phyloP scores from a whole-genome alignment of 176 grass and related monocot species.

The Raddia guianensis region DNA sequence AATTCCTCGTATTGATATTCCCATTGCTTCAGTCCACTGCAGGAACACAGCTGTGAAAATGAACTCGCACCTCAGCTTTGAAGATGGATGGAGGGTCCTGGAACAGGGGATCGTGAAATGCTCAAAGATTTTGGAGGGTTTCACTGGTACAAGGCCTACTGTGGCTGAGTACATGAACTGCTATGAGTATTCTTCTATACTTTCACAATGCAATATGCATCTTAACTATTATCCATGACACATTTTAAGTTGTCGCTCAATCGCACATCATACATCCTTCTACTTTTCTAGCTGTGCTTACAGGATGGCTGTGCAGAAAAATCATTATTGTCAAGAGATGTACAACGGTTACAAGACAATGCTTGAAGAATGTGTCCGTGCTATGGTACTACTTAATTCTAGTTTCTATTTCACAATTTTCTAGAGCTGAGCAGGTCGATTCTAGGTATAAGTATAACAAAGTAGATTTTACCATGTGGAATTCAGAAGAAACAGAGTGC shows the following conservation, averaged over 20 bases:
- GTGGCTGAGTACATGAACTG: conserved; percentile 60
- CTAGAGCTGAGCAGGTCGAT: conserved; percentile 2
- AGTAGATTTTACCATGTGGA: neutral
- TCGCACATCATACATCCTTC: conserved; percentile 17
- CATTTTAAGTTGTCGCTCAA: conserved; percentile 15
- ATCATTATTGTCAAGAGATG: conserved; percentile 52
- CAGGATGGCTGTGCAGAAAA: conserved; percentile 54
- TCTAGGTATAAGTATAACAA: conserved; percentile 16
- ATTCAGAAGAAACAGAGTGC: neutral
- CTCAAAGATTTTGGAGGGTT: conserved; percentile 62
- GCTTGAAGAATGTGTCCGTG: conserved; percentile 43
- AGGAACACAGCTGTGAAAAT: conserved; percentile 38
- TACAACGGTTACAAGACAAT: conserved; percentile 47
- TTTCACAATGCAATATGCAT: conserved; percentile 7
- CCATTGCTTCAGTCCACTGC: conserved; percentile 19
- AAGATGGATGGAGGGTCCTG: conserved; percentile 65
- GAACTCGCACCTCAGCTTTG: conserved; percentile 43
- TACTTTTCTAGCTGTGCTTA: conserved; percentile 50
- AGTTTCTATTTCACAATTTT: conserved; percentile 17
- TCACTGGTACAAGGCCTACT: conserved; percentile 48
- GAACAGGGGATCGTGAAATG: conserved; percentile 61
- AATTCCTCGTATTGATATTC: conserved; percentile 3
- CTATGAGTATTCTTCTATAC: conserved; percentile 52
- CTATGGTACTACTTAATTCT: conserved; percentile 46
- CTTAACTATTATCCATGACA: conserved; percentile 9